phyloP scores from a whole-genome alignment of 495 filamentous ascomycete species.

The Trichocladium uniseriatum region DNA sequence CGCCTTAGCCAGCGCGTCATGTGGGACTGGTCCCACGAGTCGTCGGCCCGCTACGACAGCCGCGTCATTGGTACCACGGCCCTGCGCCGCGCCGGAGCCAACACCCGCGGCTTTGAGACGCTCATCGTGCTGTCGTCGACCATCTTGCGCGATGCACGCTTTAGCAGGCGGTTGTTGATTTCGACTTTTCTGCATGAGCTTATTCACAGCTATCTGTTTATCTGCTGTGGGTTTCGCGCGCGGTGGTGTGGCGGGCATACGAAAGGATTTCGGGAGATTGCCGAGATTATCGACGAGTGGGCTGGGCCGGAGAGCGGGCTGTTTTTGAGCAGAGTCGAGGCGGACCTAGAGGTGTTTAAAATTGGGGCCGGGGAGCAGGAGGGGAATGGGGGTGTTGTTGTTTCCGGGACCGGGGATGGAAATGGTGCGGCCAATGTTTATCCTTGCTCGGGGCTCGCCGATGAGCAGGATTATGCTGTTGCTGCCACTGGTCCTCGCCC shows the following conservation, averaged over 20 bases:
- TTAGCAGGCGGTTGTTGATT: slow-evolving; percentile 45
- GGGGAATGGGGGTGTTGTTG: background rate
- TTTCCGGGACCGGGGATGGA: background rate
- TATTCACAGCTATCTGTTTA: slow-evolving; percentile 49
- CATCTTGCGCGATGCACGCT: slow-evolving; percentile 38
- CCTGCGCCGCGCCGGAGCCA: slow-evolving; percentile 30
- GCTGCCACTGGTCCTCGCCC: background rate
- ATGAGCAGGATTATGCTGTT: slow-evolving; percentile 8
- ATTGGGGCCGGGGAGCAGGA: background rate
- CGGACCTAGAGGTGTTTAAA: slow-evolving; percentile 41
- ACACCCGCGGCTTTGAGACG: slow-evolving; percentile 41
- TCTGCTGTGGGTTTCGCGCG: slow-evolving; percentile 43
- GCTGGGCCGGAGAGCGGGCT: slow-evolving; percentile 37
- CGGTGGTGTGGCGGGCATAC: slow-evolving; percentile 44
- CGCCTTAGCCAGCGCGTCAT: slow-evolving; percentile 39
- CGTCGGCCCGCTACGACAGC: slow-evolving; percentile 26
- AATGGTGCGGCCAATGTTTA: slow-evolving; percentile 5
- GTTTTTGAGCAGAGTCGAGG: slow-evolving; percentile 43
- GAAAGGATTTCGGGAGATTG: slow-evolving; percentile 41
- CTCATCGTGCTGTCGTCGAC: slow-evolving; percentile 45
- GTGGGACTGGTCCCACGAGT: slow-evolving; percentile 42
- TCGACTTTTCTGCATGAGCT: slow-evolving; percentile 50
- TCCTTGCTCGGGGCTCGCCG: slow-evolving; percentile 21
- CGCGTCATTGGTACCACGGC: slow-evolving; percentile 47
- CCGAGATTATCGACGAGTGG: slow-evolving; percentile 44